phyloP scores from a whole-genome alignment of 495 filamentous ascomycete genomes.

The Choiromyces venosus region DNA sequence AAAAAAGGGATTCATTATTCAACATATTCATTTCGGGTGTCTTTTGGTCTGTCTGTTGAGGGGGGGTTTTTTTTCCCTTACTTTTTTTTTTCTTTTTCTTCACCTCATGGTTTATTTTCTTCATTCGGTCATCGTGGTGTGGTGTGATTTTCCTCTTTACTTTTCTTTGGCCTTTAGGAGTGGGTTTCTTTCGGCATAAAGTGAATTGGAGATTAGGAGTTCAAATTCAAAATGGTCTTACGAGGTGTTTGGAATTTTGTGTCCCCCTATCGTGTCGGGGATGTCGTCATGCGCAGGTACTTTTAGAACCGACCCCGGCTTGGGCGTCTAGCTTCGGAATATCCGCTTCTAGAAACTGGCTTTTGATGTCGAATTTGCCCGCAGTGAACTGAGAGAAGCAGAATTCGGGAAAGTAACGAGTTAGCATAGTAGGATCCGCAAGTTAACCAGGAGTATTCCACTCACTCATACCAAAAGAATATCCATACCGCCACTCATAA shows the following conservation, averaged over 20 bases:
- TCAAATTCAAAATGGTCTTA: background rate
- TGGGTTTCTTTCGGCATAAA: background rate
- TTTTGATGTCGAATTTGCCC: too few species aligned
- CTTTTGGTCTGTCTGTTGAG: background rate
- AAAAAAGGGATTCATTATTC: background rate
- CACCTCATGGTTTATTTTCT: background rate
- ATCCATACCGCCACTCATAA: background rate
- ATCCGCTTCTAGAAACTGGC: too few species aligned
- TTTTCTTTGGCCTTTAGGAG: background rate
- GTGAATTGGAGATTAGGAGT: background rate
- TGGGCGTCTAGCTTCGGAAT: background rate
- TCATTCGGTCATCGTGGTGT: background rate
- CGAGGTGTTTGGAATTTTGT: background rate
- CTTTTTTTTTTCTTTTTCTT: background rate
- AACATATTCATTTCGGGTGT: background rate
- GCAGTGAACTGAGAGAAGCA: background rate
- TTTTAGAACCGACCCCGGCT: background rate
- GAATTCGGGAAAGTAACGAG: background rate
- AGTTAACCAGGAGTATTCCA: background rate
- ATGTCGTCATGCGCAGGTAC: background rate
- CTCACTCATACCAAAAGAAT: background rate
- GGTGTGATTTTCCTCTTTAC: background rate
- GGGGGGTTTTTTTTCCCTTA: background rate
- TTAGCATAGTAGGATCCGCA: background rate
- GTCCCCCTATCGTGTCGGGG: background rate